Conservation (phyloP, 345 rosid species). For the Aquilaria yunnanensis region DNA sequence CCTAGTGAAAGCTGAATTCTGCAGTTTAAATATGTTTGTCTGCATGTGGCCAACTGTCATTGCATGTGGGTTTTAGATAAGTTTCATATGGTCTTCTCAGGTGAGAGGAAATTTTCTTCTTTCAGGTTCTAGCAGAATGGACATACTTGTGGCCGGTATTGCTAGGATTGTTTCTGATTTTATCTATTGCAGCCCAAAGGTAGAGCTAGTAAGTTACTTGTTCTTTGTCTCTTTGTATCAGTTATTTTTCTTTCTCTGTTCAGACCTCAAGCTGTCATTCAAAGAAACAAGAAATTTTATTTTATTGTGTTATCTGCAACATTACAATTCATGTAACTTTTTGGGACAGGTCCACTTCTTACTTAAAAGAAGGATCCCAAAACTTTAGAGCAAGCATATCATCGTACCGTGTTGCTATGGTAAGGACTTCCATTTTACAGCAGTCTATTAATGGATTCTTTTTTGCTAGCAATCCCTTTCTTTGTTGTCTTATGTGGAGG, state of each 20-base stretch:
- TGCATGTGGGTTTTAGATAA: too few relatives aligned
- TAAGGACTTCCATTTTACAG: slow-evolving; percentile 11
- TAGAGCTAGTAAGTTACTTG: slow-evolving; percentile 43
- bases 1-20: too few relatives aligned
- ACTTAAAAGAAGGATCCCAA: slow-evolving; percentile 25
- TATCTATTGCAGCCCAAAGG: slow-evolving; percentile 54
- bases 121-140: slow-evolving; percentile 79
- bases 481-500: slow-evolving; percentile 13
- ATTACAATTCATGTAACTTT: neutral
- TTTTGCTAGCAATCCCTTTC: slow-evolving; percentile 5
- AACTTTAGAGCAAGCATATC: slow-evolving; percentile 50
- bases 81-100: too few relatives aligned
- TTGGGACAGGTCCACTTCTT: slow-evolving; percentile 31
- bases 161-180: slow-evolving; percentile 25
- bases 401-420: slow-evolving; percentile 65
- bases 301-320: neutral
- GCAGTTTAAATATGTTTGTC: too few relatives aligned
- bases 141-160: slow-evolving; percentile 33
- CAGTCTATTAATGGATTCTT: slow-evolving; percentile 4
- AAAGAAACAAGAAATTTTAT: too few relatives aligned
- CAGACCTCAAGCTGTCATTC: too few relatives aligned
- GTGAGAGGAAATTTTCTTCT: neutral
- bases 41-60: too few relatives aligned
- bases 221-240: slow-evolving; percentile 2
- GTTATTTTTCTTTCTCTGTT: neutral